Evolutionary conservation across 495 filamentous ascomycete genomes (phyloP), one percentile per base, ranked within the genome.

Genomic region (Tuber melanosporum): DNA sequence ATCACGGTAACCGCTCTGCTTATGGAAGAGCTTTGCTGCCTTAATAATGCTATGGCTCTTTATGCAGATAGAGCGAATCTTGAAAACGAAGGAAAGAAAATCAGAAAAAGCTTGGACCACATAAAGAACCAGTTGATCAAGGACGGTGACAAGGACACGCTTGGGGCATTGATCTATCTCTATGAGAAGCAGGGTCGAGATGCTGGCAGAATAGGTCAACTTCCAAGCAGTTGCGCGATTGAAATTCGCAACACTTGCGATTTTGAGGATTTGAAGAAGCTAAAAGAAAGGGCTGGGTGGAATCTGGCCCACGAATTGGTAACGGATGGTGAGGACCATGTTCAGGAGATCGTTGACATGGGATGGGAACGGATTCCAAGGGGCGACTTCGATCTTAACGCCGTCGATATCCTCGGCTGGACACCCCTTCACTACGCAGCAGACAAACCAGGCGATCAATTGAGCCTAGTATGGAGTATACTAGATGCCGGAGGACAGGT

Each of bases 391-490:
- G n/a, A 62, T 49, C 14, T 52, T 6, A 49, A 79, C 8, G 46
- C 44, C 8, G 71, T 43, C 2, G 77, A 79, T 62, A 71, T 78
- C 43, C 57, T 80, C 3, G 76, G 77, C 0, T 80, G 79, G 76
- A 74, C 78, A 10, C 76, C 75, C 22, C 72, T 80, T 44, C 78
- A 80, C 45, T 80, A 80, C 46, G 75, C 76, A 19, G 78, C 72
- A 22, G 12, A 62, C 52, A 20, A 39, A 14, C 6, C 41, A 32
- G 43, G n/a, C 22, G 46, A 46, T n/a, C 20, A n/a, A 10, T 26
- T 15, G 8, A 46, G 19, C 22, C 26, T 19, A 7, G 57, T 78
- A 20, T 10, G 6, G 41, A 36, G 12, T 14, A 46, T 78, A 36
- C 45, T 79, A 14, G 20, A 75, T 46, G 17, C 44, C 17, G 57